These are phyloP conservation scores for Phytophthora palmivora DNA, from an alignment of 352 stramenopile species.

Conservation along the genomic window DNA sequence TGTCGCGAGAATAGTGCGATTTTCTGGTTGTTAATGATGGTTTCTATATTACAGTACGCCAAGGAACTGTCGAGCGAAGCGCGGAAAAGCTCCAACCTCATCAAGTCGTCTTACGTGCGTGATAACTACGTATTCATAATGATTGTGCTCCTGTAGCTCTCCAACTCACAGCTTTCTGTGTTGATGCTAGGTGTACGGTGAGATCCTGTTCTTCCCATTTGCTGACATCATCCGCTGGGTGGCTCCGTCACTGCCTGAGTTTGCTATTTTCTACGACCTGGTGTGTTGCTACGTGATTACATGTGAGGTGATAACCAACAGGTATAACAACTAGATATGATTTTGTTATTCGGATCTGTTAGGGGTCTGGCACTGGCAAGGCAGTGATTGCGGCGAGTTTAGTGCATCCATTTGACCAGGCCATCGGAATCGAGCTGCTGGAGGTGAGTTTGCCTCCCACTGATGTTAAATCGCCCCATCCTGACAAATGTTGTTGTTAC, in stretches of 20 bases:
- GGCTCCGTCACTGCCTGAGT: slow-evolving; percentile 63
- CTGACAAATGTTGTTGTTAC: neutral
- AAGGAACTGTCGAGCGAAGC: slow-evolving; percentile 86
- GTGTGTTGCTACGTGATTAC: slow-evolving; percentile 35
- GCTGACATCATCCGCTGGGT: slow-evolving; percentile 75
- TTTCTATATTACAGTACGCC: slow-evolving; percentile 55
- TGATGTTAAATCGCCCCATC: neutral
- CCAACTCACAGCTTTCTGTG: neutral
- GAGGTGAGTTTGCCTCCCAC: slow-evolving; percentile 37
- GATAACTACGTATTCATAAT: neutral
- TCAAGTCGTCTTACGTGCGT: slow-evolving; percentile 83
- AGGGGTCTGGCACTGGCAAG: slow-evolving; percentile 86
- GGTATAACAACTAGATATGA: neutral
- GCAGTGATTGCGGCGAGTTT: slow-evolving; percentile 81
- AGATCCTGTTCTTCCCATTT: slow-evolving; percentile 89
- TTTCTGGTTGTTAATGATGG: slow-evolving; percentile 8
- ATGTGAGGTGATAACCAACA: neutral
- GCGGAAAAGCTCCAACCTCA: slow-evolving; percentile 76
- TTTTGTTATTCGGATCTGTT: neutral
- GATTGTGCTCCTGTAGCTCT: neutral
- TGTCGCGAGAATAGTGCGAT: neutral
- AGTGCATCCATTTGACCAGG: slow-evolving; percentile 84
- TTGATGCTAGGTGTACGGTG: slow-evolving; percentile 75
- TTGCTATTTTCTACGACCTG: slow-evolving; percentile 86
- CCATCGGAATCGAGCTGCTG: slow-evolving; percentile 83